Percentiles rank a stretch among this genome's conserved stretches.
phyloP scores from a whole-genome alignment of 1,284 basidiomycete species.

The Jaminaea rosea region DNA sequence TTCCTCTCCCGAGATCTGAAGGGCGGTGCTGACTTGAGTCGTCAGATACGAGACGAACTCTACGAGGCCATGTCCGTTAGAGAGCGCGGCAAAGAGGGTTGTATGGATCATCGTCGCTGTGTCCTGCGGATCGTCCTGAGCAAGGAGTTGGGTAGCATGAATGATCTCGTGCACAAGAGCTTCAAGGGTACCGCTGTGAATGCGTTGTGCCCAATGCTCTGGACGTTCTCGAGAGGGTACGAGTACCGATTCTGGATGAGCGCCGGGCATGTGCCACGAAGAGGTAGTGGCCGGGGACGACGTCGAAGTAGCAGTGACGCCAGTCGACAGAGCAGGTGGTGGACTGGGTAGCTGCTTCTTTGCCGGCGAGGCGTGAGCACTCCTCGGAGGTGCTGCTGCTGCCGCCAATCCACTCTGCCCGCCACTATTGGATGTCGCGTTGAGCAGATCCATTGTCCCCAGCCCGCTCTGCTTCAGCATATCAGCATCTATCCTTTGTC shows the following conservation, averaged over 20 bases:
- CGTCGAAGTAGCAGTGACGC: not conserved
- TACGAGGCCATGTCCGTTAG: not conserved
- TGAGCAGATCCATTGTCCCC: constrained; percentile 28
- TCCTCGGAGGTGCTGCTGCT: not conserved
- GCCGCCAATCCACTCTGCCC: not conserved
- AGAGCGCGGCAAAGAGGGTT: not conserved
- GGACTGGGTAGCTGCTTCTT: constrained; percentile 11
- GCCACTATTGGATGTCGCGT: constrained; percentile 13
- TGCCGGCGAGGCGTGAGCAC: not conserved
- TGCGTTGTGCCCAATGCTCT: constrained; percentile 24
- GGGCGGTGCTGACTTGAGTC: not conserved
- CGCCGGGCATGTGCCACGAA: constrained; percentile 19
- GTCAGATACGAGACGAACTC: not conserved
- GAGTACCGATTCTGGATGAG: constrained; percentile 29
- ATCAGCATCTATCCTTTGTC: constrained; percentile 18
- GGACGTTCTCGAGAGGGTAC: constrained; percentile 16
- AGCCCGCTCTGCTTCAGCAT: constrained; percentile 22
- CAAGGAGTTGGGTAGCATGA: constrained; percentile 24
- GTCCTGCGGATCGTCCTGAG: not conserved
- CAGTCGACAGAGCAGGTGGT: not conserved
- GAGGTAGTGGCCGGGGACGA: not conserved
- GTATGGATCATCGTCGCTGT: not conserved
- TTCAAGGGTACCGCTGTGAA: constrained; percentile 22
- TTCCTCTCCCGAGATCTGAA: not conserved
- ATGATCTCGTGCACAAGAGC: constrained; percentile 43